Conservation (phyloP, 2,329 filamentous ascomycete species). For the Pseudogymnoascus sp. region DNA sequence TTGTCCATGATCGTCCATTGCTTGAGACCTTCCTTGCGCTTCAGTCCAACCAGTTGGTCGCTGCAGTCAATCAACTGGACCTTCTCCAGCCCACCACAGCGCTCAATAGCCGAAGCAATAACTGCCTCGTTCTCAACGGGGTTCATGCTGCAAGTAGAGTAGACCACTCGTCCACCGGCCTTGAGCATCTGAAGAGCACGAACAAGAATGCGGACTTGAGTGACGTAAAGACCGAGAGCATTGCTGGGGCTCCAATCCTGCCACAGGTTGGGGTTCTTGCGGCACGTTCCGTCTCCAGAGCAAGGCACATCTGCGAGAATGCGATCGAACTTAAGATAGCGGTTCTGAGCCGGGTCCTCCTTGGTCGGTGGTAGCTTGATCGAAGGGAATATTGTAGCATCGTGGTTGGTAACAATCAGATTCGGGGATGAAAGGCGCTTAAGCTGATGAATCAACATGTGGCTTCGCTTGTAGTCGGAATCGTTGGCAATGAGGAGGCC, state of each 20-base stretch:
- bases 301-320: slow-evolving; percentile 96
- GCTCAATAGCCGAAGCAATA: slow-evolving; percentile 76
- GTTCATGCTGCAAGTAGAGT: slow-evolving; percentile 99
- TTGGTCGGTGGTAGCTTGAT: slow-evolving; percentile 68
- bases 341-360: slow-evolving; percentile 47
- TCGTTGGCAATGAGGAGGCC: slow-evolving; percentile 94
- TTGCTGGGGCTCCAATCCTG: slow-evolving; percentile 88
- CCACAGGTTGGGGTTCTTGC: slow-evolving; percentile 94
- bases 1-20: slow-evolving; percentile 92
- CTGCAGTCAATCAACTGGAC: slow-evolving; percentile 81
- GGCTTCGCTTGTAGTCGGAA: slow-evolving; percentile 89
- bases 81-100: slow-evolving; percentile 76
- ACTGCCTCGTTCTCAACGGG: slow-evolving; percentile 96
- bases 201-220: slow-evolving; percentile 83
- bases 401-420: slow-evolving; percentile 93
- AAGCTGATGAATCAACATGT: slow-evolving; percentile 96
- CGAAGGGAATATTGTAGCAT: slow-evolving; percentile 90
- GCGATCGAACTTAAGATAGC: slow-evolving; percentile 92
- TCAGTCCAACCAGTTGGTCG: slow-evolving; percentile 66
- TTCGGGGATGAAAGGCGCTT: slow-evolving; percentile 96
- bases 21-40: slow-evolving; percentile 69
- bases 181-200: slow-evolving; percentile 94
- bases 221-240: slow-evolving; percentile 77
- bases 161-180: slow-evolving; percentile 87
- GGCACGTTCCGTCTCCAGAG: slow-evolving; percentile 85